phyloP scores from a whole-genome alignment of 495 filamentous ascomycete genomes.

The Aspergillus coremiiformis region DNA sequence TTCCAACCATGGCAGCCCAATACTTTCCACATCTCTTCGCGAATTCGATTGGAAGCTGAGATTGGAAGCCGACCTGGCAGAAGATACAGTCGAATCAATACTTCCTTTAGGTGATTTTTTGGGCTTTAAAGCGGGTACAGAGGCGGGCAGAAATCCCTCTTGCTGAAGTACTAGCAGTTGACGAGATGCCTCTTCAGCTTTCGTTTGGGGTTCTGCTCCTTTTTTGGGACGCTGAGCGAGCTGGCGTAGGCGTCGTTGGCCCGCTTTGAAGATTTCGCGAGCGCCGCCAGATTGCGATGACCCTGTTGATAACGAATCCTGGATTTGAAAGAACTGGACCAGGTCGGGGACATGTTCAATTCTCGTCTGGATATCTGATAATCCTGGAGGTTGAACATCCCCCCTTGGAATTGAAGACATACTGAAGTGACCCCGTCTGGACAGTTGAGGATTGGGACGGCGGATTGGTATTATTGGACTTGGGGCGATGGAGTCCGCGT shows the following conservation, averaged over 20 bases:
- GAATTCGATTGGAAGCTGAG: constrained; percentile 25
- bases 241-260: constrained; percentile 36
- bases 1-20: constrained; percentile 37
- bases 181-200: constrained; percentile 23
- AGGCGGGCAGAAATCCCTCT: constrained; percentile 27
- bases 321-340: constrained; percentile 34
- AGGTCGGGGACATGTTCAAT: constrained; percentile 33
- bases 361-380: constrained; percentile 18
- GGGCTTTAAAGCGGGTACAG: constrained; percentile 3
- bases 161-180: constrained; percentile 33
- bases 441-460: constrained; percentile 24
- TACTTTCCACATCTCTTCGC: constrained; percentile 33
- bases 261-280: constrained; percentile 29
- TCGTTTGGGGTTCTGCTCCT: constrained; percentile 18
- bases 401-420: constrained; percentile 24
- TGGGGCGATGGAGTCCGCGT: constrained; percentile 32
- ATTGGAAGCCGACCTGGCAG: constrained; percentile 9
- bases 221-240: constrained; percentile 36
- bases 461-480: constrained; percentile 37
- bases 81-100: constrained; percentile 6
- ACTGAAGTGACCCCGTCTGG: constrained; percentile 22
- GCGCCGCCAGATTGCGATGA: constrained; percentile 12
- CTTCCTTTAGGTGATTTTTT: constrained; percentile 12
- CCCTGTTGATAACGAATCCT: constrained; percentile 14
- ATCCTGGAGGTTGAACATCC: constrained; percentile 12